Conservation (phyloP, 352 stramenopile genomes). For the Phytophthora pinifolia region DNA sequence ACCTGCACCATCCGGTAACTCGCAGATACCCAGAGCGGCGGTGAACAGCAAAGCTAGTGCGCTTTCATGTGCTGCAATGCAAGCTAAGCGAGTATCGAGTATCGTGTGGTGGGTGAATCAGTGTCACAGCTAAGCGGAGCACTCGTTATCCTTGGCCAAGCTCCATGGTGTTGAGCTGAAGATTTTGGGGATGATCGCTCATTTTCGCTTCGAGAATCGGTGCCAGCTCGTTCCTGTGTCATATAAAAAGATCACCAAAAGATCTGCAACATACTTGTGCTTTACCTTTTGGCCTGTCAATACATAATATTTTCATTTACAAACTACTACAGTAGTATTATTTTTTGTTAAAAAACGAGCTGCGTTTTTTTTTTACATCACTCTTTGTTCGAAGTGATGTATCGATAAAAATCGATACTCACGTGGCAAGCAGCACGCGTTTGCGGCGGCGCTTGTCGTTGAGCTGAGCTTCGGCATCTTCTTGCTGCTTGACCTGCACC, state of each 20-base stretch:
- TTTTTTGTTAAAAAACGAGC: too few relatives aligned
- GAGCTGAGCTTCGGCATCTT: slow-evolving; percentile 79
- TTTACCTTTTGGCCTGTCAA: too few relatives aligned
- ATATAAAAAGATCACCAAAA: too few relatives aligned
- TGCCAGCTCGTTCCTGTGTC: too few relatives aligned
- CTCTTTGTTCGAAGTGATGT: too few relatives aligned
- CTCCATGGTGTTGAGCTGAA: slow-evolving; percentile 96
- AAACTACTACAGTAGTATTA: too few relatives aligned
- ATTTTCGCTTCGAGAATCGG: too few relatives aligned
- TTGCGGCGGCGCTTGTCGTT: slow-evolving; percentile 78
- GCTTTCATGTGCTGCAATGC: slow-evolving; percentile 86
- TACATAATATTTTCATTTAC: too few relatives aligned
- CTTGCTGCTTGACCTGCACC: slow-evolving; percentile 89
- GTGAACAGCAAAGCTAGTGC: slow-evolving; percentile 96
- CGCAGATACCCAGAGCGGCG: too few relatives aligned
- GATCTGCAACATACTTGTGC: too few relatives aligned
- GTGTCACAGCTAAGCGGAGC: slow-evolving; percentile 96
- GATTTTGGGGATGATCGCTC: slow-evolving; percentile 32
- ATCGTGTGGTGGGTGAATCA: slow-evolving; percentile 94
- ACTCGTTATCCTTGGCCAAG: slow-evolving; percentile 97
- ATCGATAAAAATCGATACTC: slow-evolving; percentile 3
- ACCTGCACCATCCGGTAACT: too few relatives aligned
- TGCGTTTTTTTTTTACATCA: too few relatives aligned
- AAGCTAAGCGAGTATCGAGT: slow-evolving; percentile 90
- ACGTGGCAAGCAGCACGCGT: slow-evolving; percentile 50